Evolutionary conservation across 805 yeast species (phyloP), one percentile per base, ranked within the genome.

Genomic region (Candida ulmi): DNA sequence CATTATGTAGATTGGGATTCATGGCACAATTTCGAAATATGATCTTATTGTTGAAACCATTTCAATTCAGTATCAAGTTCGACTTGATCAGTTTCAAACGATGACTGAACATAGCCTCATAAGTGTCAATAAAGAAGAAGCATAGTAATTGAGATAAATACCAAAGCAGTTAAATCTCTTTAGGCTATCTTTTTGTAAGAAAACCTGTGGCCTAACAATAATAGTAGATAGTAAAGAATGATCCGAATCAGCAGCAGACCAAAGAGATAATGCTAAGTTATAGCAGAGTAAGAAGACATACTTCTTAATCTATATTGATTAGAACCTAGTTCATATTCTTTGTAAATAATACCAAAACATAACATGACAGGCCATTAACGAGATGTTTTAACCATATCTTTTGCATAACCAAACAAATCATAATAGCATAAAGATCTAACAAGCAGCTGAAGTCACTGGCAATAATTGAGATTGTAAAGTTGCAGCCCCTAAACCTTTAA

Each of bases 161-260:
- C 41, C 26, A 27, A 40, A 11, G 43, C 43, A 8, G 43, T 40
- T 15, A 37, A 27, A n/a, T 76, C 77, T 17, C 59, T 55, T n/a
- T 28, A 80, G 83, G 13, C 69, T 63, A 39, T 71, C 63, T 12
- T 57, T 50, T 1, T 63, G 58, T 43, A 69, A 65, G 56, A 78
- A 77, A 46, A 74, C 63, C 45, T 77, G 81, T 4, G 85, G 82
- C 2, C 81, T 83, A 35, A 74, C 60, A 44, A 80, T 61, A 44
- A 74, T 76, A 36, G 76, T 65, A 24, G 71, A 66, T 69, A 80
- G 78, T 72, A 24, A 71, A 66, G 52, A 74, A 17, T 37, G 33
- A 18, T 41, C 75, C 31, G 75, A 65, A 44, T 75, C 64, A 5
- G 80, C 72, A 34, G 72, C 74, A 41, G 71, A 61, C 58, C 75